These are phyloP conservation scores for Podaxis sp. DNA, from an alignment of 768 basidiomycete genomes.

Conservation along the genomic window DNA sequence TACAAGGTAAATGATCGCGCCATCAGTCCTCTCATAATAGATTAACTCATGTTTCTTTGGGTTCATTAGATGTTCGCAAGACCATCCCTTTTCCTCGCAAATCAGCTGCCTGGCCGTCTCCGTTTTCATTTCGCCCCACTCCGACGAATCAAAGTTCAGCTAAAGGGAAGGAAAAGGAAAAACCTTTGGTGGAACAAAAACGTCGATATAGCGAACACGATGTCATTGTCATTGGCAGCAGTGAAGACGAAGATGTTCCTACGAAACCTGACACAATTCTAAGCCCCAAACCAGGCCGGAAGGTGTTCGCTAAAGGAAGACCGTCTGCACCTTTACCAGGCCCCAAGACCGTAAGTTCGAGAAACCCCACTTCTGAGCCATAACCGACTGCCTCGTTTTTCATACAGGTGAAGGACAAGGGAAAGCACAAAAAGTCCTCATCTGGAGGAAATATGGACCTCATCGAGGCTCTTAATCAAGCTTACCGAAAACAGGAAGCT, in stretches of 20 bases:
- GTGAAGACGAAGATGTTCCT: neutral
- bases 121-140: neutral
- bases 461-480: neutral
- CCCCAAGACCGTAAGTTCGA: neutral
- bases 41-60: neutral
- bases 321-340: neutral
- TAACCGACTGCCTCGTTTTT: neutral
- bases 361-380: neutral
- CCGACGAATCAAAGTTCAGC: neutral
- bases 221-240: constrained; percentile 9
- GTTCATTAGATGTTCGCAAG: neutral
- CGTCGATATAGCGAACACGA: neutral
- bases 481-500: neutral
- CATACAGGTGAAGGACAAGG: neutral
- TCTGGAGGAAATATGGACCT: neutral
- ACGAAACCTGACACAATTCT: neutral
- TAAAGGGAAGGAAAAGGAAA: neutral
- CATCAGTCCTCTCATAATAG: neutral
- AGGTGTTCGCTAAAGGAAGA: neutral
- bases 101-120: neutral
- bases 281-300: neutral
- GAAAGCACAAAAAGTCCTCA: neutral
- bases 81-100: neutral
- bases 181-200: neutral
- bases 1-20: neutral